phyloP scores from a whole-genome alignment of 495 filamentous ascomycete genomes.

The Penicillium fimorum region DNA sequence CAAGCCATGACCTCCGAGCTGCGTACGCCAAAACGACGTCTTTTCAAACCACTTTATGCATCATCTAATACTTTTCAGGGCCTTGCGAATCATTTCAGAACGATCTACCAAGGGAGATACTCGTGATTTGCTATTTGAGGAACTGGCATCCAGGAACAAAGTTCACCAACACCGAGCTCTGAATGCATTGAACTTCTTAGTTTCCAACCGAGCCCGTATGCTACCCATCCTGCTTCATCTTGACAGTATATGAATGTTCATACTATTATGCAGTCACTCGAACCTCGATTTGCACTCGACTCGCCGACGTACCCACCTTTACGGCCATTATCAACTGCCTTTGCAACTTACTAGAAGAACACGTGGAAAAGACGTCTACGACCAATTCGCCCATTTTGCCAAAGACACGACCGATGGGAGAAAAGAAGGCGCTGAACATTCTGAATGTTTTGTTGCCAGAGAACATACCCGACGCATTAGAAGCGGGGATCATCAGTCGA shows the following conservation, averaged over 20 bases:
- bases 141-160: conserved; percentile 39
- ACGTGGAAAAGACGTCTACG: conserved; percentile 36
- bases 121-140: conserved; percentile 41
- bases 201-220: conserved; percentile 44
- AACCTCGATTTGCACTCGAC: conserved; percentile 38
- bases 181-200: conserved; percentile 45
- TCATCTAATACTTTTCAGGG: conserved; percentile 29
- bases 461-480: conserved; percentile 38
- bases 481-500: conserved; percentile 45
- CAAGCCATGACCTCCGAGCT: conserved; percentile 50
- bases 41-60: background rate
- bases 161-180: conserved; percentile 40
- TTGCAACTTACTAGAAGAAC: conserved; percentile 47
- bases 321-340: conserved; percentile 48
- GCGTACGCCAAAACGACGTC: conserved; percentile 39
- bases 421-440: conserved; percentile 42
- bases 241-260: background rate
- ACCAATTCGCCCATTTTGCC: conserved; percentile 44
- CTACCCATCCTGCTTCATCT: background rate
- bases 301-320: conserved; percentile 41
- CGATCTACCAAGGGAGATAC: conserved; percentile 44
- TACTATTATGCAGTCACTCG: conserved; percentile 35
- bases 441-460: conserved; percentile 40
- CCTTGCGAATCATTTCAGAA: conserved; percentile 50
- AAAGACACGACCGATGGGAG: conserved; percentile 44